Percentiles rank a stretch among this genome's conserved stretches.
Evolutionary conservation across 2,329 filamentous ascomycete genomes (phyloP).

Genomic region (Trichoderma sp.): DNA sequence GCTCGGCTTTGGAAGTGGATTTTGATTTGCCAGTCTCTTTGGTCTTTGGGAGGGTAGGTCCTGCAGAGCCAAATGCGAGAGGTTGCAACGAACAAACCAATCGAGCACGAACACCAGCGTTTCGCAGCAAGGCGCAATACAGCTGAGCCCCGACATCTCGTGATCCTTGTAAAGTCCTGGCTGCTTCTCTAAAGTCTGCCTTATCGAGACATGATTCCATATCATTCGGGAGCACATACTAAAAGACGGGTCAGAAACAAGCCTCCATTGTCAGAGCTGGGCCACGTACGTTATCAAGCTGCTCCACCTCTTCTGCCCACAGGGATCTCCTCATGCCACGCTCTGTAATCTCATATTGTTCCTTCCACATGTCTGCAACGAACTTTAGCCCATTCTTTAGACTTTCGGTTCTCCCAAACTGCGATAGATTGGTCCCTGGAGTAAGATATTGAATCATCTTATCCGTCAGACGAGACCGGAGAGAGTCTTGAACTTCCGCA

Average conservation of each 20-base stretch:
- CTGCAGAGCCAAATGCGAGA: constrained; percentile 65
- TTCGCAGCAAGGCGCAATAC: constrained; percentile 83
- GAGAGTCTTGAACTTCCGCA: constrained; percentile 61
- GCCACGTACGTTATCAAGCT: constrained; percentile 56
- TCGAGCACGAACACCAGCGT: constrained; percentile 77
- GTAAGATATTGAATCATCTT: constrained; percentile 69
- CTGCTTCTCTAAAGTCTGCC: constrained; percentile 71
- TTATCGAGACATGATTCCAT: constrained; percentile 69
- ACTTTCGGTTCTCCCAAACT: constrained; percentile 74
- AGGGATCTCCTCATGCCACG: constrained; percentile 68
- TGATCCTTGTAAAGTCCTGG: constrained; percentile 72
- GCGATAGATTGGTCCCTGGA: constrained; percentile 65
- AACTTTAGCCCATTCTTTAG: constrained; percentile 78
- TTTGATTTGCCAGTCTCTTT: constrained; percentile 33
- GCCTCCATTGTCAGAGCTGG: background rate
- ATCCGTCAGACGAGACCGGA: constrained; percentile 65
- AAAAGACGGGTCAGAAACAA: background rate
- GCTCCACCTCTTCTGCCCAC: constrained; percentile 71
- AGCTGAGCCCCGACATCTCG: constrained; percentile 88
- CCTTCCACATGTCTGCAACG: constrained; percentile 65
- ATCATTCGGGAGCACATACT: constrained; percentile 61
- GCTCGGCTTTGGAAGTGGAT: constrained; percentile 37
- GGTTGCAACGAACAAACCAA: constrained; percentile 90
- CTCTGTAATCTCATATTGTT: constrained; percentile 69
- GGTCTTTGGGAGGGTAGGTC: constrained; percentile 50